Percentiles rank a stretch among this genome's conserved stretches.
Conservation (phyloP, 345 rosid genomes). For the Salix udensis region DNA sequence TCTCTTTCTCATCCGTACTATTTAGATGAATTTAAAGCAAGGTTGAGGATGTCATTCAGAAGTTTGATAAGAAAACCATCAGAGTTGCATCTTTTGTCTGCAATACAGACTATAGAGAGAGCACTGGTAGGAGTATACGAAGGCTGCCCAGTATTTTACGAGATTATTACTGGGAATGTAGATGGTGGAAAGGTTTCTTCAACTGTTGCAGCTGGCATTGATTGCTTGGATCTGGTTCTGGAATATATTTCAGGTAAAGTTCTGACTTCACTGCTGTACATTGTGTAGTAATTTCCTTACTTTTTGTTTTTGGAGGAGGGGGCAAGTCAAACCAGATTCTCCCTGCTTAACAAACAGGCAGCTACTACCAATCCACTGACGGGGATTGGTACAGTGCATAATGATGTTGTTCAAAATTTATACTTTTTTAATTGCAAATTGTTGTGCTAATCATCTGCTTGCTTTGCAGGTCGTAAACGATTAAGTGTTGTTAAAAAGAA, state of each 20-base stretch:
- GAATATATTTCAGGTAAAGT: slow-evolving; percentile 73
- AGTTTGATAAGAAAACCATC: slow-evolving; percentile 53
- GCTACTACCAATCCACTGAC: not conserved
- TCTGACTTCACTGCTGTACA: not conserved
- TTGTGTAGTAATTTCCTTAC: not conserved
- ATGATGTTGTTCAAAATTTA: not conserved
- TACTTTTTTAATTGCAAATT: not conserved
- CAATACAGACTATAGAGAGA: slow-evolving; percentile 70
- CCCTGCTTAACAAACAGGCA: not conserved
- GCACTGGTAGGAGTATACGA: slow-evolving; percentile 70
- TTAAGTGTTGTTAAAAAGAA: slow-evolving; percentile 56
- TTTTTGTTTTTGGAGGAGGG: not conserved
- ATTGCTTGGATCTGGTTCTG: slow-evolving; percentile 83
- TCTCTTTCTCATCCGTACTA: slow-evolving; percentile 35
- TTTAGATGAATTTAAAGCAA: slow-evolving; percentile 60
- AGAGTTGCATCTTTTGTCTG: slow-evolving; percentile 61
- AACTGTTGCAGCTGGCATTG: slow-evolving; percentile 73
- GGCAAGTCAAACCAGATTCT: not conserved
- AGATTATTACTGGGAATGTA: slow-evolving; percentile 49
- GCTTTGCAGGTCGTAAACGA: slow-evolving; percentile 59
- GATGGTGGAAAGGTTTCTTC: slow-evolving; percentile 66
- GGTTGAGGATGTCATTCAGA: slow-evolving; percentile 68
- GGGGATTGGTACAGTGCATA: not conserved
- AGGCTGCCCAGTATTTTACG: slow-evolving; percentile 39
- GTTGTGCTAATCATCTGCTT: slow-evolving; percentile 27